phyloP scores from a whole-genome alignment of 2,329 filamentous ascomycete genomes.

The Aureobasidium vineae region DNA sequence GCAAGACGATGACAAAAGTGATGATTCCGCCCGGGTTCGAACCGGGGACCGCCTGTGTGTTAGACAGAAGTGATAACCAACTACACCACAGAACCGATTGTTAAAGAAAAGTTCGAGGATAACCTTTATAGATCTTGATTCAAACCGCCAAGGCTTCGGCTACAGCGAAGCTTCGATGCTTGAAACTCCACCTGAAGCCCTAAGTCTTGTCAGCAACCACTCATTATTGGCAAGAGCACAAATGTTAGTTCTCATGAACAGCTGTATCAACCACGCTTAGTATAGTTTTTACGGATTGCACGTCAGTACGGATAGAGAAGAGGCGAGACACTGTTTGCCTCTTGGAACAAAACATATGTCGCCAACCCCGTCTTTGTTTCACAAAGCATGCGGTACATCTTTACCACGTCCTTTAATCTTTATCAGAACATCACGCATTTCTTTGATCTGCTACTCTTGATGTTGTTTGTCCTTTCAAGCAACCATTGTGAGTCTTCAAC shows the following conservation, averaged over 20 bases:
- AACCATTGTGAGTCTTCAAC: not conserved
- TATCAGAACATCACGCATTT: not conserved
- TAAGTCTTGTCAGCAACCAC: not conserved
- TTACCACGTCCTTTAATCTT: not conserved
- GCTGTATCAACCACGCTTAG: not conserved
- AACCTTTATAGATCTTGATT: no score
- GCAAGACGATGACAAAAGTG: not conserved
- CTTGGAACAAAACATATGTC: not conserved
- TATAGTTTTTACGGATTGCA: not conserved
- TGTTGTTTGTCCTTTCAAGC: not conserved
- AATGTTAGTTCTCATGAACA: no score
- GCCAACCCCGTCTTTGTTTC: not conserved
- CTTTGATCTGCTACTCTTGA: not conserved
- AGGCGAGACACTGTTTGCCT: not conserved
- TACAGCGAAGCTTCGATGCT: not conserved
- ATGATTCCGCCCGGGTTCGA: not conserved
- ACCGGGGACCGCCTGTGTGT: not conserved
- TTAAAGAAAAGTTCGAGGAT: not conserved
- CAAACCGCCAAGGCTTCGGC: not conserved
- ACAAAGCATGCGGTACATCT: not conserved
- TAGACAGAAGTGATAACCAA: not conserved
- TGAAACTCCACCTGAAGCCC: not conserved
- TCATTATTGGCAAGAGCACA: not conserved
- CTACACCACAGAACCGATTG: not conserved
- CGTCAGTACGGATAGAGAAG: not conserved